Evolutionary conservation across 2,329 filamentous ascomycete species (phyloP).

Genomic region (Penicillium polonicum): DNA sequence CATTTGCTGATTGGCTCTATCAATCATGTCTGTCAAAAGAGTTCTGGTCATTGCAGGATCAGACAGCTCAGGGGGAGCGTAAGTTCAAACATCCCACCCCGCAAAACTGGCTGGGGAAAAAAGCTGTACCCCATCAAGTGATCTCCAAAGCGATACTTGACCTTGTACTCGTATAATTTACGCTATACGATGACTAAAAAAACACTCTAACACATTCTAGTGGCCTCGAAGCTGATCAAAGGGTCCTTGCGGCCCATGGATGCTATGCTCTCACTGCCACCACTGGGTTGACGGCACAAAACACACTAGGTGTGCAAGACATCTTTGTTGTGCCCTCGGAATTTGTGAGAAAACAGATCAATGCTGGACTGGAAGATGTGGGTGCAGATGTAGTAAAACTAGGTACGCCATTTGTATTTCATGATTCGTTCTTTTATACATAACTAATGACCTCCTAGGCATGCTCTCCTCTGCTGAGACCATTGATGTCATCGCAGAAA

Average conservation of each 20-base stretch:
- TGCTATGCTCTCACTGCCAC: constrained; percentile 97
- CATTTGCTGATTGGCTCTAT: constrained; percentile 11
- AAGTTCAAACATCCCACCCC: constrained; percentile 40
- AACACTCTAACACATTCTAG: constrained; percentile 48
- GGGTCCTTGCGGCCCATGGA: constrained; percentile 85
- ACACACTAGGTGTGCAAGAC: constrained; percentile 78
- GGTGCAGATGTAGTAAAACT: constrained; percentile 89
- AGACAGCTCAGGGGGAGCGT: constrained; percentile 89
- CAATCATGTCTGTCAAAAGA: constrained; percentile 45
- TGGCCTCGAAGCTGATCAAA: constrained; percentile 92
- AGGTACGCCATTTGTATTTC: constrained; percentile 53
- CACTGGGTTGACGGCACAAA: constrained; percentile 92
- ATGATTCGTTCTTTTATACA: neutral
- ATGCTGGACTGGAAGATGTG: constrained; percentile 79
- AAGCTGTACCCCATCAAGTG: neutral
- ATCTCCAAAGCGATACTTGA: neutral
- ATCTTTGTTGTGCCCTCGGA: constrained; percentile 75
- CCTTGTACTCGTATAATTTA: neutral
- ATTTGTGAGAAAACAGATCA: constrained; percentile 82
- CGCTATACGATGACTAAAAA: neutral
- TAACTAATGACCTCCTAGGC: constrained; percentile 50
- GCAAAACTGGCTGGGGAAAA: neutral
- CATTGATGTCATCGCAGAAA: constrained; percentile 65
- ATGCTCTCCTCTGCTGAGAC: constrained; percentile 77
- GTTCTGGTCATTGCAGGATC: constrained; percentile 84